A percentile compares a stretch with the other conserved stretches of the same genome.
Evolutionary conservation across 352 stramenopile genomes (phyloP).

Genomic region (Phytophthora pistaciae): DNA sequence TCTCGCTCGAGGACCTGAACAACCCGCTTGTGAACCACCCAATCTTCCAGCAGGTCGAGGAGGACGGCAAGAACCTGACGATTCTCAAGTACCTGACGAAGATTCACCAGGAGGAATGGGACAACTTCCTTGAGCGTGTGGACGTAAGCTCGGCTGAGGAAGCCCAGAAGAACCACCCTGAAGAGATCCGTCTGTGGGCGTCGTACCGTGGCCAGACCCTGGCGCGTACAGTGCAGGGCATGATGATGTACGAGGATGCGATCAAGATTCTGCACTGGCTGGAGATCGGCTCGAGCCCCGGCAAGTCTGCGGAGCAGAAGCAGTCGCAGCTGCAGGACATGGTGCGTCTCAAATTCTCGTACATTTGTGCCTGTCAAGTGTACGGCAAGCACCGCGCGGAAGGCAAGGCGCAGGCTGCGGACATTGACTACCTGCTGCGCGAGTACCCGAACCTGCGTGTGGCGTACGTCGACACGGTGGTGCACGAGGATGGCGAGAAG

Average conservation of each 20-base stretch:
- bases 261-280: conserved; percentile 91
- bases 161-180: conserved; percentile 72
- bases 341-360: conserved; percentile 89
- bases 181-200: conserved; percentile 84
- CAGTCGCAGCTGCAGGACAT: conserved; percentile 84
- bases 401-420: conserved; percentile 72
- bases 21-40: conserved; percentile 86
- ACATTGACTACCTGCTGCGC: conserved; percentile 85
- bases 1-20: conserved; percentile 84
- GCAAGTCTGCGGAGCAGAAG: conserved; percentile 80
- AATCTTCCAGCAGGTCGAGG: conserved; percentile 86
- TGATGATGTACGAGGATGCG: conserved; percentile 90
- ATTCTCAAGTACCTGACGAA: conserved; percentile 90
- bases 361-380: conserved; percentile 87
- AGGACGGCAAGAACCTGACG: conserved; percentile 87
- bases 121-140: conserved; percentile 87
- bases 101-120: conserved; percentile 87
- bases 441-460: conserved; percentile 88
- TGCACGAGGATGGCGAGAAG: conserved; percentile 42
- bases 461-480: conserved; percentile 84
- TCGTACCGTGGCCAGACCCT: conserved; percentile 87
- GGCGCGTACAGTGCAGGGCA: conserved; percentile 80
- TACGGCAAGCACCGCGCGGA: conserved; percentile 82
- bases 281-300: conserved; percentile 78
- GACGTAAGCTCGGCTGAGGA: conserved; percentile 80